Evolutionary conservation across 169 alveolate genomes (phyloP).

Genomic region (Perkinsus marinus): DNA sequence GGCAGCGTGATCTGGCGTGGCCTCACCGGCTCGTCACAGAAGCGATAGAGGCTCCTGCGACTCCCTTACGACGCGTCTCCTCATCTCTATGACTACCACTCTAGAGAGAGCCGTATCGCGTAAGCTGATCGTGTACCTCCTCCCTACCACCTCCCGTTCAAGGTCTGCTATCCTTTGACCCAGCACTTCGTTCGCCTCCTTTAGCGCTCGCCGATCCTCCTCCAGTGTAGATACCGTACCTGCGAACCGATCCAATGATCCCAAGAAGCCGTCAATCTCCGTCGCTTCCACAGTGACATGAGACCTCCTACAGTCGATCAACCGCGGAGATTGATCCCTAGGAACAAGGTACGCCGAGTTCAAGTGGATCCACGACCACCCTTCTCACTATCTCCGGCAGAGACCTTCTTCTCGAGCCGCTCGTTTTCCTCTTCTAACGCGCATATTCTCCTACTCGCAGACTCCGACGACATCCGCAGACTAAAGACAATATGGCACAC

Average conservation of each 20-base stretch:
- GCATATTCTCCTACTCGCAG: not conserved
- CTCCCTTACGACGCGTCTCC: no score
- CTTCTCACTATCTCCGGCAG: not conserved
- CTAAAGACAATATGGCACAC: not conserved
- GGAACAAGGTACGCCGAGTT: no score
- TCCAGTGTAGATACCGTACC: not conserved
- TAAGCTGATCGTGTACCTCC: no score
- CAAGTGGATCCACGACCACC: no score
- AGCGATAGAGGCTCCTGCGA: no score
- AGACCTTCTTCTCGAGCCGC: not conserved
- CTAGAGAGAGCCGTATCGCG: no score
- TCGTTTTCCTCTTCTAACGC: not conserved
- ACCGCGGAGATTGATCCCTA: no score
- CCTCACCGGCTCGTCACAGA: not conserved
- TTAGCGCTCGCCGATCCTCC: not conserved
- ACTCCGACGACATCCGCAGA: not conserved
- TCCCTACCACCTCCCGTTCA: not conserved
- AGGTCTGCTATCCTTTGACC: not conserved
- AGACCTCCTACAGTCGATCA: no score
- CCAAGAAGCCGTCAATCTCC: no score
- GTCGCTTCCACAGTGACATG: no score
- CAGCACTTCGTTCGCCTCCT: not conserved
- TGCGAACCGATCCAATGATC: not conserved
- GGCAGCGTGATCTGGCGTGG: not conserved
- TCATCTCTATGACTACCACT: no score